Base-by-base conservation (phyloP, 768 basidiomycete species). In the Boletus rubescentipes region DNA sequence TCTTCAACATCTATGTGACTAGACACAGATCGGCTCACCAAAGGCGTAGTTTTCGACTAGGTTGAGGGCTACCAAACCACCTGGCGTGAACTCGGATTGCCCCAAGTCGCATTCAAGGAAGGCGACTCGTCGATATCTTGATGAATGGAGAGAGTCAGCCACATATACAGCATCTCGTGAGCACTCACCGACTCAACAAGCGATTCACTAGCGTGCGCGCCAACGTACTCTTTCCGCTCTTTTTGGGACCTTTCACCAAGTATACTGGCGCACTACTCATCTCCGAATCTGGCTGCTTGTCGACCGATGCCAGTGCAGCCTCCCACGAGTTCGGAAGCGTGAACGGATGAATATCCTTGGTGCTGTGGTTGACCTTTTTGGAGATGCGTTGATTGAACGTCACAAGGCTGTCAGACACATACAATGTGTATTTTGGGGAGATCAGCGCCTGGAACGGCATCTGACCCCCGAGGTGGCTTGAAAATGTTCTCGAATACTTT, bases 21-120 rank as follows among this genome's bases (percentile, higher is more conserved):
- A 3, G 21, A 2, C 7, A 34, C 23, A 8, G 3, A 29, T 49
- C 5, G 32, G 57, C 57, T 39, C 61, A 91, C 94, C 96, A 35
- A 98, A 84, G 2, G 89, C 58, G 18, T 84, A 85, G 2, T 66
- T 65, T 9, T 86, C 82, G 15, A 97, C 60, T 1, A 96, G 59
- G 66, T 85, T 87, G 29, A 99, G 72, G 0, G 91, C 81, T 12
- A 97, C 88, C 72, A 91, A 80, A 0, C 94, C 96, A 0, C 85
- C 86, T 1, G 91, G 87, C 1, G 89, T 87, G 66, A 98, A 96
- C 69, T 98, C 95, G 4, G 93, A 89, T 71, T 99, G 96, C 16
- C 96, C 96, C 4, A 91, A 62, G 71, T 99, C 96, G 54, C 90
- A 91, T 67, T 98, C 96, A 9, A 99, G 79, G 67, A 83, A 97